Base-by-base conservation (phyloP, 352 stramenopile genomes). In the Phytophthora agathidicida region DNA sequence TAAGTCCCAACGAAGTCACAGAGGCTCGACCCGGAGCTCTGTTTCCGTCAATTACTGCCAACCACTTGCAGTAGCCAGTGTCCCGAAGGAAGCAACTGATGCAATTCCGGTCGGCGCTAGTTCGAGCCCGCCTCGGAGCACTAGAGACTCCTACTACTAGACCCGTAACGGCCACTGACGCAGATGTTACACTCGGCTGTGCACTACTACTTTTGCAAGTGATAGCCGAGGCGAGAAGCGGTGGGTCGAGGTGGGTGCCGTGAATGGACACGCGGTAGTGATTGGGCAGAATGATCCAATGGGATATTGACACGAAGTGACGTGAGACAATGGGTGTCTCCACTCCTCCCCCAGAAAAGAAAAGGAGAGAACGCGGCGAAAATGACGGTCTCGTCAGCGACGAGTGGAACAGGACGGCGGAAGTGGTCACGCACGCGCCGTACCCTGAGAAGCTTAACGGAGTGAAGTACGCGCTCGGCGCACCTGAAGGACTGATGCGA, bases 121-220 rank as follows among this genome's bases (percentile, higher is more conserved):
- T n/a, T n/a, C n/a, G n/a, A n/a, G n/a, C n/a, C 36, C 20, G 38
- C 38, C 22, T 46, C 38, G 38, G 38, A 46, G 38, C 38, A 46
- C 38, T n/a, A 46, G 23, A 47, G 39, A 36, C 23, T 22, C 24
- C 10, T 47, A 47, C 39, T 47, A 47, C 39, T 47, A 47, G 39
- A 33, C 23, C 23, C 39, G 39, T 35, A 47, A 47, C 39, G 39
- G 39, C 39, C 11, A 39, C 33, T 16, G 39, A 47, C 39, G 39
- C 39, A 20, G 39, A 47, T 47, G 22, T 47, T 47, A 31, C 39
- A 47, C 39, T 47, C 22, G 23, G 39, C 23, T 47, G 23, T 7
- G 33, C 39, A 47, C 39, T 35, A 23, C n/a, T n/a, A n/a, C n/a
- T n/a, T 47, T 47, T 46, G 38, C 38, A 47, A 35, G 39, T 47